These are phyloP conservation scores for Ceratobasidium sp. DNA, from an alignment of 1,284 basidiomycete species.

Conservation along the genomic window DNA sequence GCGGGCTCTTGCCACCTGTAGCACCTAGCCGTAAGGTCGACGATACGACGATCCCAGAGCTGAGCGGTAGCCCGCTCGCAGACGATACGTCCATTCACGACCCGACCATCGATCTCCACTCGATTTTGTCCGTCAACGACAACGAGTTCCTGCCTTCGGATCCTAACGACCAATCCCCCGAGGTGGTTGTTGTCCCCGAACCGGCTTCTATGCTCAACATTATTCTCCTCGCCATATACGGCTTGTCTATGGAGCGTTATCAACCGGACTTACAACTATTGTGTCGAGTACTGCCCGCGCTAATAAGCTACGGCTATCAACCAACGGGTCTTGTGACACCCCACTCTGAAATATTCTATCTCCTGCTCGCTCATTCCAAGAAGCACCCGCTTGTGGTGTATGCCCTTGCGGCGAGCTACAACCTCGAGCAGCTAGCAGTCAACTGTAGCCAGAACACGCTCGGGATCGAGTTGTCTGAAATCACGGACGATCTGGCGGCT, in stretches of 20 bases:
- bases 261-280: constrained; percentile 46
- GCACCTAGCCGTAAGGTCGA: constrained; percentile 14
- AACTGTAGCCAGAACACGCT: constrained; percentile 71
- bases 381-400: constrained; percentile 69
- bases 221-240: constrained; percentile 48
- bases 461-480: constrained; percentile 67
- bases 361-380: constrained; percentile 32
- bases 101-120: constrained; percentile 42
- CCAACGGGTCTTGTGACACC: constrained; percentile 19
- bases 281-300: constrained; percentile 37
- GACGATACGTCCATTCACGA: constrained; percentile 40
- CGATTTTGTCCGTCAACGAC: constrained; percentile 36
- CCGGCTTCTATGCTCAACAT: constrained; percentile 46
- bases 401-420: constrained; percentile 68
- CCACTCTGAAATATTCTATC: constrained; percentile 28
- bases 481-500: constrained; percentile 72
- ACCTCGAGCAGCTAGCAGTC: constrained; percentile 71
- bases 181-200: constrained; percentile 41
- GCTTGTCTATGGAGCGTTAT: constrained; percentile 46
- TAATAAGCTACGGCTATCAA: constrained; percentile 45
- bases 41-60: neutral
- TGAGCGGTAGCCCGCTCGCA: constrained; percentile 26
- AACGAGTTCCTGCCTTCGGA: constrained; percentile 9
- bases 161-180: constrained; percentile 20
- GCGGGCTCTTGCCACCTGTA: constrained; percentile 33